Conservation (phyloP, 148 eudicot genomes). For the Rhododendron griersonianum region DNA sequence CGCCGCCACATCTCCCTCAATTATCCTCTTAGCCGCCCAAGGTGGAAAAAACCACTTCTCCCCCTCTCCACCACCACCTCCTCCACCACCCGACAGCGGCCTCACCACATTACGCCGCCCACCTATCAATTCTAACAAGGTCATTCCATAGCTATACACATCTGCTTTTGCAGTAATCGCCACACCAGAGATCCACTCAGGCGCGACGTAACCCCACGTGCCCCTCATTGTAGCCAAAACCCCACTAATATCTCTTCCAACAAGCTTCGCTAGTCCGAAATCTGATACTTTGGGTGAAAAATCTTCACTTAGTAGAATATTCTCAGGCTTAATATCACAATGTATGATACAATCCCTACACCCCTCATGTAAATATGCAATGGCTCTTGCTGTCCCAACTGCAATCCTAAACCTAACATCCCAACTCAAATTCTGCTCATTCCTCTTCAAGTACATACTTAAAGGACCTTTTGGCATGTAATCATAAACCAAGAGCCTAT, state of each 20-base stretch:
- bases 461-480: conserved; percentile 80
- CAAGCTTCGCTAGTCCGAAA: conserved; percentile 75
- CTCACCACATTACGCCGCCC: conserved; percentile 72
- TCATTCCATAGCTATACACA: conserved; percentile 91
- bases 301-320: conserved; percentile 58
- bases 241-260: conserved; percentile 73
- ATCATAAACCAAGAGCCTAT: conserved; percentile 69
- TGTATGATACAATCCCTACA: conserved; percentile 77
- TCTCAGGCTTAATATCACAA: conserved; percentile 84
- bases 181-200: conserved; percentile 85
- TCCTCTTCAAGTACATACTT: conserved; percentile 46
- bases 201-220: conserved; percentile 85
- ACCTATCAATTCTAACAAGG: conserved; percentile 63
- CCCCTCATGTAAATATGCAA: conserved; percentile 76
- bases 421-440: conserved; percentile 56
- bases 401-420: conserved; percentile 62
- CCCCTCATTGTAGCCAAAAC: conserved; percentile 82
- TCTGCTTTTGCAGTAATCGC: conserved; percentile 76
- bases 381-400: conserved; percentile 68
- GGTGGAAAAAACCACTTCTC: conserved; percentile 82
- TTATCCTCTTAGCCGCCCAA: conserved; percentile 60
- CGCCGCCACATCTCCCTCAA: conserved; percentile 38
- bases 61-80: conserved; percentile 17
- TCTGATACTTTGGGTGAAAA: conserved; percentile 66
- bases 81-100: conserved; percentile 33